Conservation (phyloP, 73 alveolate genomes). For the Uronychia setigera region DNA sequence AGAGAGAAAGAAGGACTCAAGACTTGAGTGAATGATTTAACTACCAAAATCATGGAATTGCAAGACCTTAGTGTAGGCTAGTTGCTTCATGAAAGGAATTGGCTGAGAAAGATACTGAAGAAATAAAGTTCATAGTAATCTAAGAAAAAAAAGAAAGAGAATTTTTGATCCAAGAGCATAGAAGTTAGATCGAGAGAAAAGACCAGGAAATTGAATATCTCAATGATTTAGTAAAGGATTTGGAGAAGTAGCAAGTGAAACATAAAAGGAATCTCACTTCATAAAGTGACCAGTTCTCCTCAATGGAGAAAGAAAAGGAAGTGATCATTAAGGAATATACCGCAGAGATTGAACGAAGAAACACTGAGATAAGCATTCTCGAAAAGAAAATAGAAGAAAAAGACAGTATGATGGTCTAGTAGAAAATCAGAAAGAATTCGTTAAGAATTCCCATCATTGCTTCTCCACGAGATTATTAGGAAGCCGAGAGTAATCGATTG, state of each 20-base stretch:
- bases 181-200: not conserved
- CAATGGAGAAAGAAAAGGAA: not conserved
- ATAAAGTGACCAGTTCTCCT: not conserved
- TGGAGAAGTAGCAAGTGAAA: not conserved
- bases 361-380: not conserved
- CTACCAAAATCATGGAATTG: not conserved
- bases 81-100: not conserved
- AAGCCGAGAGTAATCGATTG: not conserved
- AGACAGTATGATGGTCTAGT: not conserved
- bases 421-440: not conserved
- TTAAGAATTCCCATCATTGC: not conserved
- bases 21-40: not conserved
- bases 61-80: not conserved
- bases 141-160: not conserved
- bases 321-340: not conserved
- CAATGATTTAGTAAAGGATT: not conserved
- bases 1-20: not conserved
- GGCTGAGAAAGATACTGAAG: not conserved
- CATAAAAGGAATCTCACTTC: not conserved
- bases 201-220: not conserved
- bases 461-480: not conserved
- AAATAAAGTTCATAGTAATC: not conserved
- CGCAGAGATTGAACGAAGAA: not conserved
- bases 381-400: not conserved
- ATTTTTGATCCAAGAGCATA: not conserved